Conservation (phyloP, 192 early-diverging fungal species). For the Haplosporangium gracile region DNA sequence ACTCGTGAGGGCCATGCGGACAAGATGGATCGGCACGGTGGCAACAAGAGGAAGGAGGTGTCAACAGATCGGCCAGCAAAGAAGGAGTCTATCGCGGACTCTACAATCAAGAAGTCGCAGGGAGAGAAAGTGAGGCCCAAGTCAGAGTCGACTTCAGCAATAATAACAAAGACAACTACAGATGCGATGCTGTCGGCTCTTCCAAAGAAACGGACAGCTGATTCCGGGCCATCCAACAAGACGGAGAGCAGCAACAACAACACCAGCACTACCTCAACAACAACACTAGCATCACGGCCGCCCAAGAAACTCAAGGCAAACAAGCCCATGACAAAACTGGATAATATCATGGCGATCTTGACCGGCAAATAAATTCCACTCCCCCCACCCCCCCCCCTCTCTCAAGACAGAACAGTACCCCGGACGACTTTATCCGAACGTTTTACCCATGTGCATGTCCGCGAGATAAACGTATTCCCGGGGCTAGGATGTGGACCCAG, state of each 20-base stretch:
- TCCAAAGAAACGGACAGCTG: not conserved
- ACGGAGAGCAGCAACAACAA: not conserved
- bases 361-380: conserved; percentile 21
- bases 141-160: not conserved
- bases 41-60: not conserved
- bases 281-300: not conserved
- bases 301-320: conserved; percentile 27
- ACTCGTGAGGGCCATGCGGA: not conserved
- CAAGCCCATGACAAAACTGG: conserved; percentile 31
- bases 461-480: not conserved
- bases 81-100: not conserved
- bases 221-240: not conserved
- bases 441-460: not conserved
- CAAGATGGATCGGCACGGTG: not conserved
- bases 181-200: not conserved
- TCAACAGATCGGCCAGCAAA: not conserved
- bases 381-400: too few species aligned
- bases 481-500: not conserved
- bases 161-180: not conserved
- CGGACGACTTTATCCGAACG: not conserved
- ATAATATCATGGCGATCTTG: conserved; percentile 54
- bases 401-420: not conserved
- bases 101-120: not conserved
- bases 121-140: not conserved
- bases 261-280: not conserved